Evolutionary conservation across 2,329 filamentous ascomycete species (phyloP), one percentile per base, ranked within the genome.

Genomic region (Fusarium sp.): DNA sequence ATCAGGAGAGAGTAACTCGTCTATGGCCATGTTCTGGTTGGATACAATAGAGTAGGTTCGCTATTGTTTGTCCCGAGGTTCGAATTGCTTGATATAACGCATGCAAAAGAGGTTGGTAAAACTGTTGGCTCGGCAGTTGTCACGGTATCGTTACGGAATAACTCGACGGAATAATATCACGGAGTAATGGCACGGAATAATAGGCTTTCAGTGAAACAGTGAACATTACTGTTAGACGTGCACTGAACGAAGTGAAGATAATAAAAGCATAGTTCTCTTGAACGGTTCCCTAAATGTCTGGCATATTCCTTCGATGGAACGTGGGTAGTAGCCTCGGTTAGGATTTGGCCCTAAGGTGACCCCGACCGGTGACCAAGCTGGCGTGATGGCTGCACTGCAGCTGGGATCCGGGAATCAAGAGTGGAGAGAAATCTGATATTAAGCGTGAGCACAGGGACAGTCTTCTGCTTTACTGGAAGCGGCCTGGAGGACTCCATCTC

Each of bases 191-290:
- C 13, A 10, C 14, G 20, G 45, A 27, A 29, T 18, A 18, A 50
- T 18, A 3, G 16, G 22, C 5, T 27, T 18, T 7, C 9, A 18
- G 13, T 14, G 20, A 24, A 45, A 9, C 10, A 16, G 13, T 11
- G 16, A 45, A 24, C 3, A 18, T 2, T 4, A 50, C 0, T 5
- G 2, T 7, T 29, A 9, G 16, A n/a, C n/a, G 8, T 2, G 9
- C 1, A 29, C 6, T 13, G 10, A 4, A 29, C 13, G 22, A 50
- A n/a, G 3, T 13, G 10, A 50, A 27, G 5, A 13, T 29, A 10
- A 50, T 6, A n/a, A n/a, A n/a, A n/a, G 13, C 0, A 29, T 11
- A 16, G 16, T 6, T 24, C 16, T 6, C 24, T 16, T 16, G 3
- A 29, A 4, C 5, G 5, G 2, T 29, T 29, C 45, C 10, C 10